These are phyloP conservation scores for Gaeumannomyces tritici DNA, from an alignment of 2,329 filamentous ascomycete species.

Conservation along the genomic window DNA sequence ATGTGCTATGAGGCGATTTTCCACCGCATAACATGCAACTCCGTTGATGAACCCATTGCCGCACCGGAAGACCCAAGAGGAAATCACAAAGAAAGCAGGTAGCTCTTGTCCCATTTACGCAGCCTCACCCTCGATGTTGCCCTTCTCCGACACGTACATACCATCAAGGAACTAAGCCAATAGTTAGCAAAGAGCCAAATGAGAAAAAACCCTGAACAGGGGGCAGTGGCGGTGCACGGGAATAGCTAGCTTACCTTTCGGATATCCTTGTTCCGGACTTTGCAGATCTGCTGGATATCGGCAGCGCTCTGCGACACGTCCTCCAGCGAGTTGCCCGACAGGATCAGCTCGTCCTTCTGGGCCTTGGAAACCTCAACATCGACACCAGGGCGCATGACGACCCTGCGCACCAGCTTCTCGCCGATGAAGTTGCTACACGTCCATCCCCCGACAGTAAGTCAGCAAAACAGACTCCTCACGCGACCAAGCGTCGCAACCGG, in stretches of 20 bases:
- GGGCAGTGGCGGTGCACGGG: not conserved
- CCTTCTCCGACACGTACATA: conserved; percentile 98
- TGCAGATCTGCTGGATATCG: conserved; percentile 98
- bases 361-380: conserved; percentile 81
- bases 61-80: conserved; percentile 47
- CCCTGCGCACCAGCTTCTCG: conserved; percentile 96
- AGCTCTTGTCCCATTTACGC: conserved; percentile 25
- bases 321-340: conserved; percentile 92
- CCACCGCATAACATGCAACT: conserved; percentile 50
- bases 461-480: not conserved
- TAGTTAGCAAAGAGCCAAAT: not conserved
- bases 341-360: conserved; percentile 95
- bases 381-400: conserved; percentile 83
- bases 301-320: conserved; percentile 95
- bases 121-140: conserved; percentile 72
- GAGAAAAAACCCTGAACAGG: not conserved
- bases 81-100: conserved; percentile 34
- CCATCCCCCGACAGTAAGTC: not conserved
- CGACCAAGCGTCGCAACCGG: not conserved
- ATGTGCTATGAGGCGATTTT: conserved; percentile 3
- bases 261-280: conserved; percentile 99
- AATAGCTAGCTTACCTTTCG: conserved; percentile 65
- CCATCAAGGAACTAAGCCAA: conserved; percentile 86
- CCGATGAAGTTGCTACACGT: conserved; percentile 80
- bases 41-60: conserved; percentile 45